Percentiles rank a stretch among this genome's conserved stretches.
phyloP scores from a whole-genome alignment of 305 asterid species.

The Fraxinus latifolia region DNA sequence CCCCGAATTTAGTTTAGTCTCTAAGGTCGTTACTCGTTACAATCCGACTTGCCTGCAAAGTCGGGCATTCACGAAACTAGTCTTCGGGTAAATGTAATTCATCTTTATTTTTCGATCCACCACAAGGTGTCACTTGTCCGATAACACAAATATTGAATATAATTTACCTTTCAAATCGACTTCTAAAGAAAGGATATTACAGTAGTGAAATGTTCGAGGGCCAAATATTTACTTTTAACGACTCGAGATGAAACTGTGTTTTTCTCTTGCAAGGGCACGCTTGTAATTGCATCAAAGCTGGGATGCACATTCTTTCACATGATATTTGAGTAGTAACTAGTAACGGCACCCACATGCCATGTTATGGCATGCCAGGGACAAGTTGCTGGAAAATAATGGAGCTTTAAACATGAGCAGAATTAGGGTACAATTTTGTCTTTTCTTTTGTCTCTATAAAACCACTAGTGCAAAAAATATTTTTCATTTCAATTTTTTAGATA shows the following conservation, averaged over 20 bases:
- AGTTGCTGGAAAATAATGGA: background rate
- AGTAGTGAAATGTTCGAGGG: background rate
- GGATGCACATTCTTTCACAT: slow-evolving; percentile 22
- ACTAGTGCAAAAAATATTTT: background rate
- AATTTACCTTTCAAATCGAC: background rate
- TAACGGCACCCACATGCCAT: slow-evolving; percentile 40
- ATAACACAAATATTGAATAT: background rate
- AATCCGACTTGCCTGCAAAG: background rate
- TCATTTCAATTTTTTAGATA: background rate
- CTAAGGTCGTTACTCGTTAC: background rate
- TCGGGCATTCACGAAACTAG: background rate
- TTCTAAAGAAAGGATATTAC: background rate
- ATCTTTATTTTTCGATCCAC: background rate
- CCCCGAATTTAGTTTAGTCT: background rate
- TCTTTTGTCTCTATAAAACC: background rate
- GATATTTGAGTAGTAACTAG: slow-evolving; percentile 33
- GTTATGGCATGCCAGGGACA: slow-evolving; percentile 18
- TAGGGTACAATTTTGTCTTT: background rate
- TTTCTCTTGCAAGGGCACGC: background rate
- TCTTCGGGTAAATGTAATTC: background rate
- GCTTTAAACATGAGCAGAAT: slow-evolving; percentile 23
- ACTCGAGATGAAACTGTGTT: background rate
- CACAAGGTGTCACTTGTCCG: background rate
- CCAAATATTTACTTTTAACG: background rate
- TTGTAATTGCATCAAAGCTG: background rate